Conservation (phyloP, 805 yeast species). For the Brettanomyces bruxellensis region DNA sequence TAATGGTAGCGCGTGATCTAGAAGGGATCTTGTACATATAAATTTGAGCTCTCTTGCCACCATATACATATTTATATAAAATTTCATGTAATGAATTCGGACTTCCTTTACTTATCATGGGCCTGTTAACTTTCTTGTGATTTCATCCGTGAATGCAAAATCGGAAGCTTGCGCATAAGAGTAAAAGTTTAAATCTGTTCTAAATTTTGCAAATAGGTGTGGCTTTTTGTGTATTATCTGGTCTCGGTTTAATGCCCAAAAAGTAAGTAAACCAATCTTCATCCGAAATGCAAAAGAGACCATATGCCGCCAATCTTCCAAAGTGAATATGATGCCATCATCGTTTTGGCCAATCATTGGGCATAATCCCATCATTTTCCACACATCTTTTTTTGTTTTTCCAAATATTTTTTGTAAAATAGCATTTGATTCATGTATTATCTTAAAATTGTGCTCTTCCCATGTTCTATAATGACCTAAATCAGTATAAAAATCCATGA, state of each 20-base stretch:
- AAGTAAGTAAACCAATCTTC: constrained; percentile 18
- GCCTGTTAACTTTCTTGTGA: background rate
- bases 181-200: constrained; percentile 10
- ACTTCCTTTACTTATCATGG: background rate
- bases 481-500: constrained; percentile 25
- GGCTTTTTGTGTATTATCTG: constrained; percentile 8
- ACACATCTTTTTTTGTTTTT: constrained; percentile 6
- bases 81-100: too few relatives aligned
- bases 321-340: constrained; percentile 16
- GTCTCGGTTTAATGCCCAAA: constrained; percentile 27
- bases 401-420: constrained; percentile 9
- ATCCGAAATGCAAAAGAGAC: constrained; percentile 11
- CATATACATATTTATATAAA: too few relatives aligned
- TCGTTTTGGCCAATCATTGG: constrained; percentile 28
- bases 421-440: constrained; percentile 11
- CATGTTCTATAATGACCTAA: constrained; percentile 13
- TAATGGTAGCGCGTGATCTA: background rate
- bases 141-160: constrained; percentile 11
- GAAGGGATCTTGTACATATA: background rate
- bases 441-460: constrained; percentile 21
- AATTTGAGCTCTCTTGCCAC: background rate
- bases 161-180: constrained; percentile 16
- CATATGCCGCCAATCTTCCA: constrained; percentile 16
- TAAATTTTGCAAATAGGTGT: constrained; percentile 3
- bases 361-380: constrained; percentile 21